These are phyloP conservation scores for Ascoidea rubescens DNA, from an alignment of 805 yeast species.

Conservation along the genomic window DNA sequence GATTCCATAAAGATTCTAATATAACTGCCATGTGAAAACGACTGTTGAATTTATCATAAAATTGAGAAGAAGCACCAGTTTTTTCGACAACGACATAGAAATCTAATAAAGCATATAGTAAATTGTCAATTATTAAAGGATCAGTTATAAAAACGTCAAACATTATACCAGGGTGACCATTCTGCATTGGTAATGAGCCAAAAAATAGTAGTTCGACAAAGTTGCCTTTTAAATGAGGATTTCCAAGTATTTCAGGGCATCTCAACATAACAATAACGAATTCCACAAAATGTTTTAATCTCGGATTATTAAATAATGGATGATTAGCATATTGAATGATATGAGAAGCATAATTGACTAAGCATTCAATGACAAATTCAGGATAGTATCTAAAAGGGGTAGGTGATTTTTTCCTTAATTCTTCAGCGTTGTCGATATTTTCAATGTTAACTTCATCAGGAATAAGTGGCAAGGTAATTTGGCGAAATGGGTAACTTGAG, in stretches of 20 bases:
- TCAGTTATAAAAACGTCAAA: conserved; percentile 50
- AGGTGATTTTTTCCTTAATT: conserved; percentile 51
- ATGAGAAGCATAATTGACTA: conserved; percentile 55
- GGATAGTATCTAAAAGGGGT: conserved; percentile 73
- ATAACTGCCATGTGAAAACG: conserved; percentile 78
- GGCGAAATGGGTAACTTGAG: conserved; percentile 43
- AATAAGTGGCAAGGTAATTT: conserved; percentile 41
- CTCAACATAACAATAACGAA: conserved; percentile 64
- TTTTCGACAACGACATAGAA: conserved; percentile 91
- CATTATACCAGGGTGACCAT: conserved; percentile 60
- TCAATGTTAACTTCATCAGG: conserved; percentile 48
- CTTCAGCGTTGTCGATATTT: conserved; percentile 64
- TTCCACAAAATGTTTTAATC: conserved; percentile 47
- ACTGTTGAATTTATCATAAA: conserved; percentile 88
- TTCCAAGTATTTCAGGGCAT: conserved; percentile 74
- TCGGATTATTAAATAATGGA: conserved; percentile 40
- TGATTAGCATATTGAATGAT: conserved; percentile 40
- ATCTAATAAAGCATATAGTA: conserved; percentile 74
- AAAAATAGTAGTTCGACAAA: conserved; percentile 67
- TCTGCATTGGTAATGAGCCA: conserved; percentile 47
- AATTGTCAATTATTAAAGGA: conserved; percentile 43
- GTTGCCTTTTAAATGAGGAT: conserved; percentile 85
- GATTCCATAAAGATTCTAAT: conserved; percentile 72
- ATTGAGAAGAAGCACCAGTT: conserved; percentile 90
- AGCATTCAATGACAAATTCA: conserved; percentile 74